phyloP scores from a whole-genome alignment of 1,284 basidiomycete species.

The Wallemia ichthyophaga region DNA sequence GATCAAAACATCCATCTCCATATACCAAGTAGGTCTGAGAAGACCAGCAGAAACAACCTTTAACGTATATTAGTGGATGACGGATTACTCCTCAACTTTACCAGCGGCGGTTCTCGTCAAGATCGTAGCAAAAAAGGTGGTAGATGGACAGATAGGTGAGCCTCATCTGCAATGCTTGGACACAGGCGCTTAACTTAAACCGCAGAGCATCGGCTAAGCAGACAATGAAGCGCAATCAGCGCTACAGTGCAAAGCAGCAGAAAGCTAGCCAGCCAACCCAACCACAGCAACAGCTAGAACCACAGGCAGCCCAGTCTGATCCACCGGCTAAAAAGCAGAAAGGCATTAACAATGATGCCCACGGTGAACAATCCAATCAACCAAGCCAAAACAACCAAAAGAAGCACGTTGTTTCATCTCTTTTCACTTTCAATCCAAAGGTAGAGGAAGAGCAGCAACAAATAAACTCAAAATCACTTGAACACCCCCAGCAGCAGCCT shows the following conservation, averaged over 20 bases:
- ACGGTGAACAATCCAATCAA: not conserved
- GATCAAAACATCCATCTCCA: not conserved
- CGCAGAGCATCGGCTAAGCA: not conserved
- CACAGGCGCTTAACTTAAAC: no score
- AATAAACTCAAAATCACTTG: slow-evolving; percentile 15
- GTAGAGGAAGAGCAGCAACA: slow-evolving; percentile 18
- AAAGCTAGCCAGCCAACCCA: not conserved
- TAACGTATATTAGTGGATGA: not conserved
- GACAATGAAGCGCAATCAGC: not conserved
- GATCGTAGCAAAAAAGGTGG: slow-evolving; percentile 29
- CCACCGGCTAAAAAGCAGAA: not conserved
- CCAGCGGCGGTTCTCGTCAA: slow-evolving; percentile 11
- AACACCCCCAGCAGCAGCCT: slow-evolving; percentile 10
- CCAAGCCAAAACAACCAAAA: slow-evolving; percentile 6
- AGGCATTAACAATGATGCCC: not conserved
- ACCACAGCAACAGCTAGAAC: not conserved
- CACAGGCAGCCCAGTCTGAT: not conserved
- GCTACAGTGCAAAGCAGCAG: not conserved
- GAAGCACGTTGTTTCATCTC: slow-evolving; percentile 56
- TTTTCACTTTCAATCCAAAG: slow-evolving; percentile 51
- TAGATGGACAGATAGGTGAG: slow-evolving; percentile 54
- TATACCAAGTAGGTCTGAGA: not conserved
- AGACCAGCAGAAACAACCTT: not conserved
- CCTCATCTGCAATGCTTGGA: slow-evolving; percentile 2
- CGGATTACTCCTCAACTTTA: not conserved